Evolutionary conservation across 441 rosid species (phyloP), one percentile per base, ranked within the genome.

Genomic region (Biscutella auriculata): DNA sequence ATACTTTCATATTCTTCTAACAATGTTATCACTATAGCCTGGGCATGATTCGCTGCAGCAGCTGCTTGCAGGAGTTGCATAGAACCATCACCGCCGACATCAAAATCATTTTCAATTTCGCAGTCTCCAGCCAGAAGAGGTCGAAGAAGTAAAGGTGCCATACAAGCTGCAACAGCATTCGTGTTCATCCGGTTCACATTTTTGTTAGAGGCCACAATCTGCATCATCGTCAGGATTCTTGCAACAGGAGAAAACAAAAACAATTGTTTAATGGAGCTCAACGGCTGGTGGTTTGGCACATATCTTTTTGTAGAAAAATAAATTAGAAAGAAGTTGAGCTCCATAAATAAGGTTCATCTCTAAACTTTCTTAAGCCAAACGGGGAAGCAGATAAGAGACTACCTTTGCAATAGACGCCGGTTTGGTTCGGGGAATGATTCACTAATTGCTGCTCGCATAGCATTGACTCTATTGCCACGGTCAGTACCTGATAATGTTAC

Each of bases 391-490:
- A 35, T 36, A 35, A 63, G 57, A 36, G 49, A 34, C 49, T 71
- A 94, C 99, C 99, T 94, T 62, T 94, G 92, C 80, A 94, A 69
- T 59, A 94, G 75, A 69, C 82, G 89, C n/a, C 99, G 97, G 62
- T 94, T 94, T 68, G 99, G 99, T 80, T 94, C 99, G 46, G 99
- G 99, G 70, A 94, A 94, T 43, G 95, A 80, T 73, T 90, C 99
- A 48, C 83, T 78, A 66, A 94, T 85, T 62, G 99, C 96, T 61
- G 70, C 67, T 49, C 95, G 84, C 87, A 90, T 88, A 69, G 92
- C 83, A 76, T 75, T 77, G 61, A 86, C 84, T 79, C 95, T 77
- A 70, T 35, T 61, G 42, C 72, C 72, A 33, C 82, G 92, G 59
- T 85, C 89, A 35, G 80, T 67, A 66, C 95, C 99, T 19, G 23